phyloP scores from a whole-genome alignment of 2,329 filamentous ascomycete genomes.

The Aspergillus costaricaensis region DNA sequence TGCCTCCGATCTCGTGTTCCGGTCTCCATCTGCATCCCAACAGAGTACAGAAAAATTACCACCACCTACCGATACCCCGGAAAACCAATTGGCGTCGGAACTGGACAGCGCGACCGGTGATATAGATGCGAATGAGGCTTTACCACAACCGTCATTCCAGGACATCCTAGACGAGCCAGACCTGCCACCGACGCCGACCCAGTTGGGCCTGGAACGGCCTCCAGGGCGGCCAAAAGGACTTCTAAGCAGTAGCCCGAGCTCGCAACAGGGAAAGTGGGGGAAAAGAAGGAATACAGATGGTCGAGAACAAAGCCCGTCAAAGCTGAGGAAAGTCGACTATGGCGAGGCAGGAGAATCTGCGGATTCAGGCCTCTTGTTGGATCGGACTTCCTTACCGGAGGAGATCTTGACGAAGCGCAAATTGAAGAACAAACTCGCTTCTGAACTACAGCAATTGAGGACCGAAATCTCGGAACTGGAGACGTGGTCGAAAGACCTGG shows the following conservation, averaged over 20 bases:
- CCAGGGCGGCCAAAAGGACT: constrained; percentile 34
- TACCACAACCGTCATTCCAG: constrained; percentile 24
- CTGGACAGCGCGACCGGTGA: constrained; percentile 34
- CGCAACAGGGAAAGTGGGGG: constrained; percentile 30
- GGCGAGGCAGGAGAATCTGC: constrained; percentile 16
- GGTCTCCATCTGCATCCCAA: constrained; percentile 25
- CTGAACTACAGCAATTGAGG: constrained; percentile 59
- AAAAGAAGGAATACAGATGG: constrained; percentile 27
- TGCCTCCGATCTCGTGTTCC: constrained; percentile 33
- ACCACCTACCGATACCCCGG: constrained; percentile 28
- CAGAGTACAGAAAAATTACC: constrained; percentile 12
- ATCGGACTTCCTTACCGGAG: constrained; percentile 23
- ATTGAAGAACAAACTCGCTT: constrained; percentile 55
- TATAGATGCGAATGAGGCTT: constrained; percentile 19
- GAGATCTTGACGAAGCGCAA: constrained; percentile 51
- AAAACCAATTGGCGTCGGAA: constrained; percentile 37
- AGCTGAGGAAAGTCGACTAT: constrained; percentile 24
- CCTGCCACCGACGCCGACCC: constrained; percentile 56
- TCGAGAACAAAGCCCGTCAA: constrained; percentile 34
- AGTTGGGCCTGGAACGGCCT: constrained; percentile 41
- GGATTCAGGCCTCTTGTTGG: constrained; percentile 10
- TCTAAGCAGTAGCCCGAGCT: constrained; percentile 42
- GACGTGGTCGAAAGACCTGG: constrained; percentile 61
- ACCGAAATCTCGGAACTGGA: constrained; percentile 60
- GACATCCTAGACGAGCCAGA: constrained; percentile 59